phyloP scores from a whole-genome alignment of 2,329 filamentous ascomycete genomes.

The Exophiala viscosa region DNA sequence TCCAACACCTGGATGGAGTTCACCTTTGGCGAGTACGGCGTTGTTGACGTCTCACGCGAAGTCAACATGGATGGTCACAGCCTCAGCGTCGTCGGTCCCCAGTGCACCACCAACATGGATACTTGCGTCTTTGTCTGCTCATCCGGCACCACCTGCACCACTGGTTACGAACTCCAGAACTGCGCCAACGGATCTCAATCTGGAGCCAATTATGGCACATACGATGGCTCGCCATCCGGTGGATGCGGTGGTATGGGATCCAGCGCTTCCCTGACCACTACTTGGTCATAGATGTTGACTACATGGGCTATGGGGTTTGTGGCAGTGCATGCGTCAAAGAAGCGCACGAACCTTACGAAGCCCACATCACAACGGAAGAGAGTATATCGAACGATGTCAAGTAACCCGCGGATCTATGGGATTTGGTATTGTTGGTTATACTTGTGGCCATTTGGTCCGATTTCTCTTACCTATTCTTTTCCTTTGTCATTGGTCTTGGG shows the following conservation, averaged over 20 bases:
- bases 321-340: neutral
- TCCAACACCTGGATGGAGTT: slow-evolving; percentile 29
- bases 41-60: slow-evolving; percentile 28
- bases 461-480: neutral
- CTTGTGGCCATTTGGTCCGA: neutral
- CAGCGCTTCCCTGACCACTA: slow-evolving; percentile 23
- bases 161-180: slow-evolving; percentile 26
- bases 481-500: neutral
- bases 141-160: slow-evolving; percentile 19
- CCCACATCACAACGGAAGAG: too few species aligned
- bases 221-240: slow-evolving; percentile 21
- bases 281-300: slow-evolving; percentile 16
- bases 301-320: neutral
- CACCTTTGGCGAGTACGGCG: slow-evolving; percentile 26
- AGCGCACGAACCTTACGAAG: too few species aligned
- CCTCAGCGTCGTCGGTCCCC: slow-evolving; percentile 25
- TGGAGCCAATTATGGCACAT: slow-evolving; percentile 27
- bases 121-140: slow-evolving; percentile 28
- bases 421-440: neutral
- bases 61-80: slow-evolving; percentile 29
- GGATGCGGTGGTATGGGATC: slow-evolving; percentile 28
- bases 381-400: too few species aligned
- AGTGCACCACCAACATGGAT: slow-evolving; percentile 27
- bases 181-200: slow-evolving; percentile 27
- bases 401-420: neutral